Percentiles rank a stretch among this genome's conserved stretches.
Conservation (phyloP, 2,329 filamentous ascomycete genomes). For the Aciculosporium take region DNA sequence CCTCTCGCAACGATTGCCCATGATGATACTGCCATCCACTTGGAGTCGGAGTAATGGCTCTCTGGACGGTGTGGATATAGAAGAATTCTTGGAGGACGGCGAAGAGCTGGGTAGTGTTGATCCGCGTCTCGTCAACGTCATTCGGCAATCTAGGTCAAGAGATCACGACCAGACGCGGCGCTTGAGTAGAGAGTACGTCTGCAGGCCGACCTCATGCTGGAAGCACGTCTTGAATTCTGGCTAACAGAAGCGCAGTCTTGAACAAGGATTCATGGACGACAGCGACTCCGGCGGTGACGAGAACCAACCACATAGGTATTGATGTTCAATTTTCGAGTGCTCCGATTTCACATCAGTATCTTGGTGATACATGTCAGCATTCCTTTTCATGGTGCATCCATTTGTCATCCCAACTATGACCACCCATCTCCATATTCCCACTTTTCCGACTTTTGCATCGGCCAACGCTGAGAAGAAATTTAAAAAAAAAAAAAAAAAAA, state of each 20-base stretch:
- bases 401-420: not conserved
- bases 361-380: not conserved
- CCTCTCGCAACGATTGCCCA: conserved; percentile 20
- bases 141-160: conserved; percentile 19
- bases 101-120: conserved; percentile 53
- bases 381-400: not conserved
- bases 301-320: conserved; percentile 16
- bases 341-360: not conserved
- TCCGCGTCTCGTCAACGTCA: conserved; percentile 28
- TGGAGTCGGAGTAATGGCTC: conserved; percentile 29
- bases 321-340: not conserved
- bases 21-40: conserved; percentile 25
- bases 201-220: not conserved
- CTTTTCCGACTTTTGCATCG: not conserved
- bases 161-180: conserved; percentile 40
- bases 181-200: conserved; percentile 58
- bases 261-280: conserved; percentile 30
- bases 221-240: conserved; percentile 4
- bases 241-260: conserved; percentile 10
- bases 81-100: conserved; percentile 30
- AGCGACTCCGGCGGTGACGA: conserved; percentile 30
- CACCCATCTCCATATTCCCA: not conserved
- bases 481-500: not conserved
- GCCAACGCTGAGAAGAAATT: not conserved
- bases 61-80: conserved; percentile 35